Evolutionary conservation across 352 stramenopile genomes (phyloP), one percentile per base, ranked within the genome.

Genomic region (Peronospora tabacina): DNA sequence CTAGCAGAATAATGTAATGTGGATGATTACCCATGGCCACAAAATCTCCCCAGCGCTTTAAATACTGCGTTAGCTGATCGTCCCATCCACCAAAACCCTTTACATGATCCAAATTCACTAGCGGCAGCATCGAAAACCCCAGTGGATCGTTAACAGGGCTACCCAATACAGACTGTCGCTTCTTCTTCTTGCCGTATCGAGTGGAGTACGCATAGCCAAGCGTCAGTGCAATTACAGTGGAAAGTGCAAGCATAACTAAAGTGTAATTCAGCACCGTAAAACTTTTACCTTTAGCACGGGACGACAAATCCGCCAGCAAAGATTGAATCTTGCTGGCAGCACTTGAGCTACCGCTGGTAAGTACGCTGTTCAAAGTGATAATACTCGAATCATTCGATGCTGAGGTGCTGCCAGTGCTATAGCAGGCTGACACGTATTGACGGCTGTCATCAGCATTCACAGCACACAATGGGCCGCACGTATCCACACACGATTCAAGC

Each of bases 221-320:
- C 5, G 79, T 65, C 11, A 87, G 44, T 8, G 44, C 53, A 20
- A 61, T 64, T 2, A 43, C 68, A 12, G 60, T 33, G 13, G 81
- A 56, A 37, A 68, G 68, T 16, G 72, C 75, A 16, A 90, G 49
- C 7, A 80, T 66, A 13, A 67, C 58, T 8, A 87, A 34, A 10
- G 77, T 53, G 39, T 77, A 72, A 56, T 90, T 86, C 16, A 90
- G 48, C 32, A 64, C 61, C 4, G 46, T 58, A 47, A 84, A 82
- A 34, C 70, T 63, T 1, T 46, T 44, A 7, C 45, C 33, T 29
- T 63, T 54, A 20, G 72, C 49, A 46, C 78, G 77, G 10, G 50
- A 46, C 1, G 60, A 72, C 49, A 89, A 58, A 5, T 73, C 71
- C 0, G 51, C 49, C 41, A 72, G 26, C 11, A 89, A 60, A 1